Evolutionary conservation across 768 basidiomycete genomes (phyloP), one percentile per base, ranked within the genome.

Genomic region (Melanogaster broomeanus): DNA sequence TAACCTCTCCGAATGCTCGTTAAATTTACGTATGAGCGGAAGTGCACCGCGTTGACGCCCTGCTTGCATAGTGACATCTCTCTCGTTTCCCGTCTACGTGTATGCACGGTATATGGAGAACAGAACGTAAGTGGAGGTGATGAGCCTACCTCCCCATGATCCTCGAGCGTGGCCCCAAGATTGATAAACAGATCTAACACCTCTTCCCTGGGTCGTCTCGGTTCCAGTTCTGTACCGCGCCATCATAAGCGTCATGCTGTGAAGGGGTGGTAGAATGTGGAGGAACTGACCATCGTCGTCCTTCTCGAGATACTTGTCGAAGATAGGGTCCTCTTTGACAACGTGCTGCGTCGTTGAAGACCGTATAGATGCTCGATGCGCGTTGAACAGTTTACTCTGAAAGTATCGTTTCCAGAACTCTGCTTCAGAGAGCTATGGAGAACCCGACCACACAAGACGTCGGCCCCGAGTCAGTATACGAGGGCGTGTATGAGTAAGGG

Each of bases 401-500:
- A 99, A 97, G 74, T 98, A 99, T 42, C 97, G 84, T 61, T 84
- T 87, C 97, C 97, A 99, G 66, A 99, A 99, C 62, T 90, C 87
- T 51, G 85, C 86, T 71, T 98, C 93, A 21, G 85, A 81, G 42
- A 98, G 78, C 93, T 98, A 65, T 21, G 55, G 45, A 55, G 33
- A 34, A 42, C 15, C 18, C 21, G 47, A 49, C 28, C 25, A 49
- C 37, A 34, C 56, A 35, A 51, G 47, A 71, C 49, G 22, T 38
- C 12, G 4, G n/a, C 12, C 11, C 25, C 13, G 9, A 18, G 27
- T 42, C 42, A 42, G 16, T 42, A 28, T n/a, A 28, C 12, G 25
- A 19, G 16, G 16, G 18, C 42, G 18, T 4, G 16, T 22, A 38
- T 12, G 33, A 42, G 24, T 24, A 13, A 27, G 19, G 12, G 52